phyloP scores from a whole-genome alignment of 805 yeast species.

The Schwanniomyces polymorphus region DNA sequence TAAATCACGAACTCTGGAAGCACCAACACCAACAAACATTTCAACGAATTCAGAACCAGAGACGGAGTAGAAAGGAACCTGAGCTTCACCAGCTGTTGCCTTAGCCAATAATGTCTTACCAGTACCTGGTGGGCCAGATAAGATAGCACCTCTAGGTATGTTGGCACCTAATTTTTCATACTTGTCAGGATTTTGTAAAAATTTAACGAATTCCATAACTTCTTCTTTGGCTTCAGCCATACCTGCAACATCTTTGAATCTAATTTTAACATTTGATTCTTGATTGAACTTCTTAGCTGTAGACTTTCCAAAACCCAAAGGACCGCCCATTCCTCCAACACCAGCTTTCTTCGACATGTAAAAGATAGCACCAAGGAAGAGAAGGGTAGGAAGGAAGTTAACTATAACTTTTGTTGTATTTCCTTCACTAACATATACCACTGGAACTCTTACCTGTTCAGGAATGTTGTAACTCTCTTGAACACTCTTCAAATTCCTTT shows the following conservation, averaged over 20 bases:
- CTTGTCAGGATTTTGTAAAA: slow-evolving; percentile 84
- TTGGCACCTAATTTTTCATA: slow-evolving; percentile 94
- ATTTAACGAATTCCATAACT: slow-evolving; percentile 95
- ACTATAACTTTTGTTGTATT: slow-evolving; percentile 60
- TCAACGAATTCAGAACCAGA: slow-evolving; percentile 98
- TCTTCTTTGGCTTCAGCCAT: slow-evolving; percentile 96
- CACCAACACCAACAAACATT: slow-evolving; percentile 99
- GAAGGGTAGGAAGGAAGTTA: slow-evolving; percentile 84
- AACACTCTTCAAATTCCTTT: slow-evolving; percentile 70
- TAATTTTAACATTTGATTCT: slow-evolving; percentile 85
- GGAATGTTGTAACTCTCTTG: slow-evolving; percentile 69
- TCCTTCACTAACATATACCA: slow-evolving; percentile 73
- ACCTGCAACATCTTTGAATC: slow-evolving; percentile 95
- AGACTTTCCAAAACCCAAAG: slow-evolving; percentile 82
- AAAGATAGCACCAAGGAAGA: slow-evolving; percentile 85
- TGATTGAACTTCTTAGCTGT: slow-evolving; percentile 90
- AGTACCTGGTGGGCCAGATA: slow-evolving; percentile 99
- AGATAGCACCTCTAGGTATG: slow-evolving; percentile 96
- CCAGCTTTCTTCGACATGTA: slow-evolving; percentile 74
- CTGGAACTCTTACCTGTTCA: slow-evolving; percentile 71
- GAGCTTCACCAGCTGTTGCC: slow-evolving; percentile 99
- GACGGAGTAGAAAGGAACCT: slow-evolving; percentile 93
- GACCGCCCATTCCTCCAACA: slow-evolving; percentile 78
- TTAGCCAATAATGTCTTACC: slow-evolving; percentile 97
- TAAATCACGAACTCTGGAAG: slow-evolving; percentile 94